phyloP scores from a whole-genome alignment of 306 rosid species.

The Sphenostylis stenocarpa region DNA sequence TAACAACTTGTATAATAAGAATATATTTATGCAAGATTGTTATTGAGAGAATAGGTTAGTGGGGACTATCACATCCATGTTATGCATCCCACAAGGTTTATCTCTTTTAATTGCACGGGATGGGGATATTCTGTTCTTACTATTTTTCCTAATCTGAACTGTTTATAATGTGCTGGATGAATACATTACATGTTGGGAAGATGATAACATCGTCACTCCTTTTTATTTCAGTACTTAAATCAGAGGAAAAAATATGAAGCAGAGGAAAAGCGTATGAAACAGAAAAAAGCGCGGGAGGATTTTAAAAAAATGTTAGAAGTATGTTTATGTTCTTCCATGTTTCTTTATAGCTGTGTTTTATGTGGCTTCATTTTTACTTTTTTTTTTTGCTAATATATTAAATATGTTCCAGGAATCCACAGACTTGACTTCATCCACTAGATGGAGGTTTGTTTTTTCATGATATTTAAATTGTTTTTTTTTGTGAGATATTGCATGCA shows the following conservation, averaged over 20 bases:
- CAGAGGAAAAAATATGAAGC: constrained; percentile 83
- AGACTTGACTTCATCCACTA: constrained; percentile 70
- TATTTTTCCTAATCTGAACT: background rate
- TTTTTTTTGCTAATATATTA: constrained; percentile 29
- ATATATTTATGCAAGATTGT: background rate
- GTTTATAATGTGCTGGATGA: constrained; percentile 4
- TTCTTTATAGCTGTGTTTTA: constrained; percentile 23
- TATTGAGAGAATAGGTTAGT: background rate
- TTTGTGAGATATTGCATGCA: background rate
- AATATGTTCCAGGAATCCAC: constrained; percentile 68
- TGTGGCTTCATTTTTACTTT: constrained; percentile 26
- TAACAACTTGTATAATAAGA: background rate
- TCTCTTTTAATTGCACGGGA: constrained; percentile 14
- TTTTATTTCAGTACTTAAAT: constrained; percentile 59
- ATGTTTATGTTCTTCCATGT: constrained; percentile 38
- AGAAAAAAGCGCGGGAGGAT: constrained; percentile 83
- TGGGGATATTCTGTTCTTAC: background rate
- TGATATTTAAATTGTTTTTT: constrained; percentile 15
- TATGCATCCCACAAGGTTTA: background rate
- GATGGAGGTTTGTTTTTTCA: constrained; percentile 73
- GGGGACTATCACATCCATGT: constrained; percentile 1
- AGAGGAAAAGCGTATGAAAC: constrained; percentile 78
- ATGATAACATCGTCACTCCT: background rate
- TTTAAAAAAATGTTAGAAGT: constrained; percentile 90
- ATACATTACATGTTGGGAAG: constrained; percentile 2